Evolutionary conservation across 306 rosid genomes (phyloP), one percentile per base, ranked within the genome.

Genomic region (Castanea sativa): DNA sequence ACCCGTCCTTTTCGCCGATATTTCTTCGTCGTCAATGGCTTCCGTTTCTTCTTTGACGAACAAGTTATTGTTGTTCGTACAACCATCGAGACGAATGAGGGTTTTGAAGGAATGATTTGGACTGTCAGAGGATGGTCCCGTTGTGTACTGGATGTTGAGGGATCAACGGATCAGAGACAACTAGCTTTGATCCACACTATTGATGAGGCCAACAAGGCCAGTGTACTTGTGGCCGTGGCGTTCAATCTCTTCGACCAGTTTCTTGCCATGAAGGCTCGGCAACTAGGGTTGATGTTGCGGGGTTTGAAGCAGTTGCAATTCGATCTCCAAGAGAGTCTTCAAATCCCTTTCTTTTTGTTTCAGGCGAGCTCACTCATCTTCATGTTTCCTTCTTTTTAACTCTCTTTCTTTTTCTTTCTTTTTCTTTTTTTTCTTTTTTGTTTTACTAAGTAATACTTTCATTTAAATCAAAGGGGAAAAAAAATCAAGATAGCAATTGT

Each of bases 81-180:
- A 87, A 0, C 25, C 29, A 27, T 1, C 88, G 55, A 89, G 86
- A 76, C 91, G 97, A 14, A 14, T 90, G 45, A 83, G 93, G 81
- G 76, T 87, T 55, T 79, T 91, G 53, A 94, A 91, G 76, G 83
- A 86, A 68, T 84, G 88, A 2, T 65, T 74, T 5, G 15, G 71
- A 4, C 74, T 71, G 27, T 33, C 55, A 1, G 69, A 71, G 35
- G 7, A 67, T 63, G 99, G 99, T 49, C 97, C 97, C 0, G 91
- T 92, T 4, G 97, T 94, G 30, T 94, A 94, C 72, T 94, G 97
- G 97, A 94, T 94, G 97, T 94, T 92, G 81, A 91, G 97, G 76
- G 99, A 94, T 81, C 99, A 94, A 85, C 82, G 97, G 83, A 41
- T 90, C 33, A 84, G 79, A 76, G 97, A 91, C 83, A 94, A 94